Base-by-base conservation (phyloP, 495 filamentous ascomycete genomes). In the Podospora bellae-mahoneyi region DNA sequence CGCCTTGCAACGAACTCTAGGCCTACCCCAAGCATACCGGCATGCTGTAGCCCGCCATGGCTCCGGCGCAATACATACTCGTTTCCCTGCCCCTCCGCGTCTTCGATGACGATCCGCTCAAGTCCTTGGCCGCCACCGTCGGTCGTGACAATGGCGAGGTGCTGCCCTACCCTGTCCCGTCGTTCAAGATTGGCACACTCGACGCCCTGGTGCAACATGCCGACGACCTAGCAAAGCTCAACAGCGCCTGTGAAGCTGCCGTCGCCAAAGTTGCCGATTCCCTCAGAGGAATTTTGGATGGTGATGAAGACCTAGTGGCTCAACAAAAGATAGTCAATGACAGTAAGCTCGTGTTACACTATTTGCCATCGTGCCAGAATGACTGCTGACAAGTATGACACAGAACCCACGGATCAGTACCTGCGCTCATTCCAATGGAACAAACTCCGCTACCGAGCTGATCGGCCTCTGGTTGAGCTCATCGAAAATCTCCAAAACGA, bases 121-220 rank as follows among this genome's bases (percentile, higher is more conserved):
- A 87, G 34, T 85, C 90, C 62, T 75, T 99, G 39, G 87, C 86
- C 70, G 75, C 89, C 60, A 91, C 91, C 15, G 82, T 97, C 66
- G 81, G 86, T 30, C 80, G 86, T 44, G 91, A 97, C 65, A 88
- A 91, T 74, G 93, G 91, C 72, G 87, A 87, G 57, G 88, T 92
- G 20, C 82, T 87, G 60, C 88, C 89, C 7, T 97, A 97, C 74
- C 78, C 85, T 15, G 91, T 99, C 68, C 95, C 95, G 2, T 89
- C 91, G 55, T 96, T 99, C 84, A 99, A 98, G 82, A 96, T 99
- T 78, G 95, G 95, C 63, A 97, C 95, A 1, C 84, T 99, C 61
- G 95, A 99, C 79, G 92, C 91, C 56, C 82, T 99, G n/a, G 93
- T 99, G 28, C 92, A 96, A 80, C 94, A 99, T 76, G 95, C 95